Evolutionary conservation across 345 rosid genomes (phyloP).

Genomic region (Excoecaria cochinchinensis): DNA sequence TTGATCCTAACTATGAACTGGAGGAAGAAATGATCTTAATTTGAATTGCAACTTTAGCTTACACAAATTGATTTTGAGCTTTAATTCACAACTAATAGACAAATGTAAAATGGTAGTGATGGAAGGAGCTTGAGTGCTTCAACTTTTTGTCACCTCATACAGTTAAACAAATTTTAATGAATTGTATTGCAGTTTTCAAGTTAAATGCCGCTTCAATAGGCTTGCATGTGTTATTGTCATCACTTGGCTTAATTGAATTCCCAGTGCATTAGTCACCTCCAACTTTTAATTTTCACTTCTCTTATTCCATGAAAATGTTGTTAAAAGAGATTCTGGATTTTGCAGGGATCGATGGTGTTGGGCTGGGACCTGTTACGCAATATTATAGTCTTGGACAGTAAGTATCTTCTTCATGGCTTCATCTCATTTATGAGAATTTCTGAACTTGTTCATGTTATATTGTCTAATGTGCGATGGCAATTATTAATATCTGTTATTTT

Average conservation of each 20-base stretch:
- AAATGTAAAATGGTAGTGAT: background rate
- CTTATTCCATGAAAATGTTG: background rate
- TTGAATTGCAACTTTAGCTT: too few relatives aligned
- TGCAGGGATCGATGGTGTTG: constrained; percentile 35
- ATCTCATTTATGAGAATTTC: background rate
- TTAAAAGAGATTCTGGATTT: background rate
- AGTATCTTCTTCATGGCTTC: background rate
- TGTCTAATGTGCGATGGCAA: background rate
- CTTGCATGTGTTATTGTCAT: background rate
- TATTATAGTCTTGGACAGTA: constrained; percentile 25
- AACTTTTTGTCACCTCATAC: background rate
- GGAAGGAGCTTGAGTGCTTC: background rate
- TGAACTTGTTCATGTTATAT: background rate
- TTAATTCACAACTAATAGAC: background rate
- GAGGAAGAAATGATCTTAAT: too few relatives aligned
- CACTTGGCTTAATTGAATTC: background rate
- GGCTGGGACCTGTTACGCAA: constrained; percentile 23
- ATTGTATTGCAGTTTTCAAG: background rate
- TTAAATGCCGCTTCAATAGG: background rate
- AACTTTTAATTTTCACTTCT: background rate
- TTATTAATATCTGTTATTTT: too few relatives aligned
- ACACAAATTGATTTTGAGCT: too few relatives aligned
- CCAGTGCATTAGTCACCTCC: background rate
- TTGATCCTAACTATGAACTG: too few relatives aligned
- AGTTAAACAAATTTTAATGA: background rate